These are phyloP conservation scores for Chaetomiaceae sp. DNA, from an alignment of 2,329 filamentous ascomycete genomes.

Conservation along the genomic window DNA sequence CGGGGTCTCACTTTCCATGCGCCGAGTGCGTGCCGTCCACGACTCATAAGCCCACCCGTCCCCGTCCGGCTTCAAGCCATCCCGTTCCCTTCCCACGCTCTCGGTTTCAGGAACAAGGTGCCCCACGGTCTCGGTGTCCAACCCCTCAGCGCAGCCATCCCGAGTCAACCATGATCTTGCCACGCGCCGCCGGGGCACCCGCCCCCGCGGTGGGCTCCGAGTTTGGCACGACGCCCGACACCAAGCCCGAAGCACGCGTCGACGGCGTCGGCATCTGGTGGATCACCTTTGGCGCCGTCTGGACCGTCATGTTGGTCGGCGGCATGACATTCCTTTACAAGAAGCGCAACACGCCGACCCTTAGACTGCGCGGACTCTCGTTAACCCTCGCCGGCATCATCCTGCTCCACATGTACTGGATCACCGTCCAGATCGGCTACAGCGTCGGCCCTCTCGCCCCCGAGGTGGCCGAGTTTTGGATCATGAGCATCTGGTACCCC, in stretches of 20 bases:
- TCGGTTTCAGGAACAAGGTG: not conserved
- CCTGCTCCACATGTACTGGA: conserved; percentile 40
- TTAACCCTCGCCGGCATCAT: conserved; percentile 36
- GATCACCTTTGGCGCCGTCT: conserved; percentile 34
- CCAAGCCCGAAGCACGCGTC: conserved; percentile 31
- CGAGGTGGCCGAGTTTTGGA: conserved; percentile 56
- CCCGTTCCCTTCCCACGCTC: not conserved
- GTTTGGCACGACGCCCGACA: conserved; percentile 30
- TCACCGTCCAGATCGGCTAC: conserved; percentile 37
- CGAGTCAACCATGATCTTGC: conserved; percentile 18
- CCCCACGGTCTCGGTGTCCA: not conserved
- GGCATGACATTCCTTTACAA: conserved; percentile 39
- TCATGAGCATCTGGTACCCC: conserved; percentile 62
- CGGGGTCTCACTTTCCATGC: not conserved
- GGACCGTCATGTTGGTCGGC: conserved; percentile 36
- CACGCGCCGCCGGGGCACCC: conserved; percentile 12
- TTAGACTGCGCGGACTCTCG: conserved; percentile 34
- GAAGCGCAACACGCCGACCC: conserved; percentile 37
- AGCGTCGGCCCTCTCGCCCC: conserved; percentile 39
- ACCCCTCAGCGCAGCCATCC: not conserved
- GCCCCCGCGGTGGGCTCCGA: conserved; percentile 28
- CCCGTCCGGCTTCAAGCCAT: not conserved
- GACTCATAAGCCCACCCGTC: not conserved
- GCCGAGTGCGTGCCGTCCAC: not conserved
- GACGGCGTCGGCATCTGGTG: conserved; percentile 40